These are phyloP conservation scores for Francoa sonchifolia DNA, from an alignment of 441 rosid species.

Conservation along the genomic window DNA sequence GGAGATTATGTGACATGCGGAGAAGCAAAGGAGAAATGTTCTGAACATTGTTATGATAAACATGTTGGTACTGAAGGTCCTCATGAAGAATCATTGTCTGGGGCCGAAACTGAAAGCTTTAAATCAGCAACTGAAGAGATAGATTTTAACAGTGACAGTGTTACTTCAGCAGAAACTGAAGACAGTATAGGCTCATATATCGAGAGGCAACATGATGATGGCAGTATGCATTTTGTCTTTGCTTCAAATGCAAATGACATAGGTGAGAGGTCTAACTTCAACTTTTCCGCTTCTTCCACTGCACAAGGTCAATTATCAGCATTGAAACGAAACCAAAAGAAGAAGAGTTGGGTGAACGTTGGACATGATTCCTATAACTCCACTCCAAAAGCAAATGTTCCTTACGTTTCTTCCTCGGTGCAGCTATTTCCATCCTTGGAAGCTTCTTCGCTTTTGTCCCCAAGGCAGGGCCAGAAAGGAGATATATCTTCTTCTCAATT, in stretches of 20 bases:
- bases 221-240: conserved; percentile 19
- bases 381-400: conserved; percentile 24
- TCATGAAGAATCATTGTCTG: conserved; percentile 42
- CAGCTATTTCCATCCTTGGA: conserved; percentile 32
- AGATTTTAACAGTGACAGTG: conserved; percentile 35
- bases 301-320: conserved; percentile 29
- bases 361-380: conserved; percentile 26
- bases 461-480: conserved; percentile 27
- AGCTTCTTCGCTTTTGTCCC: conserved; percentile 28
- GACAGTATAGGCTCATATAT: conserved; percentile 37
- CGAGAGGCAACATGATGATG: conserved; percentile 37
- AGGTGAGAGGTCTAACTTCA: conserved; percentile 37
- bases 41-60: conserved; percentile 19
- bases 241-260: conserved; percentile 24
- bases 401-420: conserved; percentile 29
- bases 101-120: conserved; percentile 78
- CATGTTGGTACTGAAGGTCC: conserved; percentile 27
- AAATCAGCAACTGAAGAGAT: conserved; percentile 71
- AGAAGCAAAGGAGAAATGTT: conserved; percentile 25
- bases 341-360: conserved; percentile 30
- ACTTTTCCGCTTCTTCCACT: conserved; percentile 53
- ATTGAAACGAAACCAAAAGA: conserved; percentile 32
- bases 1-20: conserved; percentile 18
- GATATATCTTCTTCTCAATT: conserved; percentile 22
- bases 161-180: conserved; percentile 48